These are phyloP conservation scores for Debaryomyces psychrophilus DNA, from an alignment of 1,139 yeast species.

Conservation along the genomic window DNA sequence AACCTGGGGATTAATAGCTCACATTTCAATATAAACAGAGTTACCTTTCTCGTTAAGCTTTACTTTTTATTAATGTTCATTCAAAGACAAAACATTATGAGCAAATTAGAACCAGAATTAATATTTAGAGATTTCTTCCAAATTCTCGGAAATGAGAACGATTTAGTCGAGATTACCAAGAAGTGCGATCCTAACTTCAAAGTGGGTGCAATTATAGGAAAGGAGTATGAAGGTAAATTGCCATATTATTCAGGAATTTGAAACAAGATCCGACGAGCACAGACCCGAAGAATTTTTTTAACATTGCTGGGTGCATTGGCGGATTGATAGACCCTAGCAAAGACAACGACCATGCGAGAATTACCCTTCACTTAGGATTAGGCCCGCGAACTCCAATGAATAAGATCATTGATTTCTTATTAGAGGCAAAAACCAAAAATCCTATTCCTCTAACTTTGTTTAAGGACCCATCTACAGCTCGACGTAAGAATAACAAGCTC, in stretches of 20 bases:
- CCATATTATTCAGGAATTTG: conserved; percentile 19
- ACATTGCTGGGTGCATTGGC: conserved; percentile 19
- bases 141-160: conserved; percentile 18
- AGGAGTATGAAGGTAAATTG: conserved; percentile 16
- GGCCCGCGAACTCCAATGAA: conserved; percentile 29
- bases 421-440: conserved; percentile 17
- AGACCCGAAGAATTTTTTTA: conserved; percentile 16
- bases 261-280: conserved; percentile 15
- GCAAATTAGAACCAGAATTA: conserved; percentile 21
- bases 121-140: conserved; percentile 22
- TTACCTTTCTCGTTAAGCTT: no score
- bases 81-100: no score
- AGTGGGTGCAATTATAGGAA: conserved; percentile 24
- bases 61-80: no score
- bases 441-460: conserved; percentile 16
- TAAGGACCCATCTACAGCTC: conserved; percentile 15
- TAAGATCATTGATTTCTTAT: conserved; percentile 33
- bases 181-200: conserved; percentile 22
- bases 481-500: conserved; percentile 17
- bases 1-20: no score
- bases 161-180: conserved; percentile 19
- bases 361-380: conserved; percentile 22
- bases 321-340: conserved; percentile 16
- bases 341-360: conserved; percentile 21
- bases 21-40: no score